Evolutionary conservation across 495 filamentous ascomycete genomes (phyloP).

Genomic region (Corynascus novoguineensis): DNA sequence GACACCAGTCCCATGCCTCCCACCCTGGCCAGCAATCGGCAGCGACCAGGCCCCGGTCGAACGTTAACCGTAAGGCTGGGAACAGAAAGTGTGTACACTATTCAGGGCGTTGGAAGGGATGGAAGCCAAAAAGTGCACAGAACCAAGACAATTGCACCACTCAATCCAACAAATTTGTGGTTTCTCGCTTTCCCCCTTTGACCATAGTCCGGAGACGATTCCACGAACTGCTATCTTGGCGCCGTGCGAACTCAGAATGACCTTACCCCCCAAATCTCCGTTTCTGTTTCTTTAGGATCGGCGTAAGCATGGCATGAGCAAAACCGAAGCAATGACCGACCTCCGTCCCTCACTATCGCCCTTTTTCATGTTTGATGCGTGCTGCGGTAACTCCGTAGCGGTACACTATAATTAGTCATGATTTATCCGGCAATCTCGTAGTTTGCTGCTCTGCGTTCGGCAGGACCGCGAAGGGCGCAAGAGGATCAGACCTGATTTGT

Average conservation of each 20-base stretch:
- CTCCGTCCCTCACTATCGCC: not conserved
- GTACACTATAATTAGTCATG: not conserved
- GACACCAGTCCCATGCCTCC: not conserved
- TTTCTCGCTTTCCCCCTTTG: not conserved
- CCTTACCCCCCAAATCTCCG: not conserved
- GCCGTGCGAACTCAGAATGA: not conserved
- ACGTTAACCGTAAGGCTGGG: slow-evolving; percentile 22
- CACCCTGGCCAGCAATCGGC: not conserved
- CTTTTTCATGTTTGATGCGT: too few species aligned
- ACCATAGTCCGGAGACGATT: not conserved
- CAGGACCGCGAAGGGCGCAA: not conserved
- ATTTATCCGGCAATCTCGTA: not conserved
- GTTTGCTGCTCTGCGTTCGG: not conserved
- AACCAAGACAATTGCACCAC: too few species aligned
- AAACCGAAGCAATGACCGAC: not conserved
- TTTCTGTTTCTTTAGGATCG: too few species aligned
- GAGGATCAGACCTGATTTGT: not conserved
- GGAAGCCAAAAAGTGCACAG: too few species aligned
- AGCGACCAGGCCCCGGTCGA: slow-evolving; percentile 1
- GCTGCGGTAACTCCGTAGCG: too few species aligned
- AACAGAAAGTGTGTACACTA: too few species aligned
- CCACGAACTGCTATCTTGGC: not conserved
- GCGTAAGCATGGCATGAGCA: not conserved
- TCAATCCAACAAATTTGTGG: too few species aligned
- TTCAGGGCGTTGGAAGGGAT: too few species aligned